A percentile compares a stretch with the other conserved stretches of the same genome.
These are phyloP conservation scores for Claviceps sp. DNA, from an alignment of 2,329 filamentous ascomycete genomes.

Conservation along the genomic window DNA sequence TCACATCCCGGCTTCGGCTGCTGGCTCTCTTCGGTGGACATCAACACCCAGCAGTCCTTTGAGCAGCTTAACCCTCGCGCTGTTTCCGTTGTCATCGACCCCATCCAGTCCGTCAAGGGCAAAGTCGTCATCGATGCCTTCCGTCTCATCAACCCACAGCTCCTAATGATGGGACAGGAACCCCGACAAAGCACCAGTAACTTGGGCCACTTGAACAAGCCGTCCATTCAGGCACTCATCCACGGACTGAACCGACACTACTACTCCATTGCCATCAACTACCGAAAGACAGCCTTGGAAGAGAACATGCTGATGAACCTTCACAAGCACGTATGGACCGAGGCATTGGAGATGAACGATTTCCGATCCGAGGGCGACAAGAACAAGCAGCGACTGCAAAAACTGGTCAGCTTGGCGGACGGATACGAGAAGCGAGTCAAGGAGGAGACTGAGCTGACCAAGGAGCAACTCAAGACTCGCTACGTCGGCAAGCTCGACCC, in stretches of 20 bases:
- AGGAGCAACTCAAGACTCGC: slow-evolving; percentile 95
- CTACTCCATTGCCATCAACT: slow-evolving; percentile 98
- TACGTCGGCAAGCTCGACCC: slow-evolving; percentile 98
- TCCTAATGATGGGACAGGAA: slow-evolving; percentile 94
- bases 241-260: slow-evolving; percentile 97
- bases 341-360: slow-evolving; percentile 92
- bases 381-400: slow-evolving; percentile 80
- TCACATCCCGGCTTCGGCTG: slow-evolving; percentile 98
- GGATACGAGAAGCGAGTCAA: slow-evolving; percentile 98
- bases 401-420: slow-evolving; percentile 78
- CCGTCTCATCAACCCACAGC: slow-evolving; percentile 95
- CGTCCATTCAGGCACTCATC: slow-evolving; percentile 97
- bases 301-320: slow-evolving; percentile 99
- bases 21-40: slow-evolving; percentile 97
- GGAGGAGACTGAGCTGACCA: slow-evolving; percentile 93
- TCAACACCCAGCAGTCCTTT: slow-evolving; percentile 99
- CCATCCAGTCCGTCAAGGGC: slow-evolving; percentile 98
- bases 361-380: slow-evolving; percentile 73
- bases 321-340: slow-evolving; percentile 99
- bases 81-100: slow-evolving; percentile 94
- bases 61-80: slow-evolving; percentile 94
- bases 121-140: slow-evolving; percentile 99
- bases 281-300: slow-evolving; percentile 91
- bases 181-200: slow-evolving; percentile 96
- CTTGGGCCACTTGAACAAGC: slow-evolving; percentile 95